A percentile compares a stretch with the other conserved stretches of the same genome.
Conservation (phyloP, 768 basidiomycete genomes). For the Tubosaeta sp. region DNA sequence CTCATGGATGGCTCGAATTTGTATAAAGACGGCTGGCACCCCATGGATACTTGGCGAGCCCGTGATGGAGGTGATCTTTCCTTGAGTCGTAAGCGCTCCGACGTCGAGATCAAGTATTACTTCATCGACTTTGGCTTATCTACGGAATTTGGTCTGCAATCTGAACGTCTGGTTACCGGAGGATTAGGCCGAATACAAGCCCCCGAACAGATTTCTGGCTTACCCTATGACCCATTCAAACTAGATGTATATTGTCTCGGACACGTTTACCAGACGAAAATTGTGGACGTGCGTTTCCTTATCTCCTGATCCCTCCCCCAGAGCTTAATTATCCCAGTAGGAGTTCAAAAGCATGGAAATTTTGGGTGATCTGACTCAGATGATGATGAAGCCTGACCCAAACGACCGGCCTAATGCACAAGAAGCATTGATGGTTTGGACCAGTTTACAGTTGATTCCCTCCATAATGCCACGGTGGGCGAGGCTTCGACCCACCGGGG, state of each 20-base stretch:
- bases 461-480: conserved; percentile 7
- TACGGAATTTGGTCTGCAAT: conserved; percentile 16
- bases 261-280: conserved; percentile 6
- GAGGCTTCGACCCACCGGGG: conserved; percentile 2
- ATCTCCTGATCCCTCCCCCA: too few species aligned
- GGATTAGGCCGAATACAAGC: conserved; percentile 12
- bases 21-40: conserved; percentile 28
- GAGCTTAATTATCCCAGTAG: not conserved
- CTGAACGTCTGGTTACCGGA: not conserved
- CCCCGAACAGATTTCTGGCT: conserved; percentile 18
- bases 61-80: too few species aligned
- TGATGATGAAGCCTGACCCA: conserved; percentile 8
- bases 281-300: conserved; percentile 14
- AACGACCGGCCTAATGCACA: not conserved
- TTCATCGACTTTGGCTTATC: conserved; percentile 37
- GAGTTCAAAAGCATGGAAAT: conserved; percentile 3
- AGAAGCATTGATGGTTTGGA: conserved; percentile 3
- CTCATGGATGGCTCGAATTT: conserved; percentile 26
- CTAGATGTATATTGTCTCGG: too few species aligned
- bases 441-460: not conserved
- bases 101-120: conserved; percentile 29
- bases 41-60: conserved; percentile 1
- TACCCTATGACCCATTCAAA: too few species aligned
- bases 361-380: not conserved
- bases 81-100: conserved; percentile 26